A percentile compares a stretch with the other conserved stretches of the same genome.
Evolutionary conservation across 164 flowering plant species (phyloP).

Genomic region (Piper longum): DNA sequence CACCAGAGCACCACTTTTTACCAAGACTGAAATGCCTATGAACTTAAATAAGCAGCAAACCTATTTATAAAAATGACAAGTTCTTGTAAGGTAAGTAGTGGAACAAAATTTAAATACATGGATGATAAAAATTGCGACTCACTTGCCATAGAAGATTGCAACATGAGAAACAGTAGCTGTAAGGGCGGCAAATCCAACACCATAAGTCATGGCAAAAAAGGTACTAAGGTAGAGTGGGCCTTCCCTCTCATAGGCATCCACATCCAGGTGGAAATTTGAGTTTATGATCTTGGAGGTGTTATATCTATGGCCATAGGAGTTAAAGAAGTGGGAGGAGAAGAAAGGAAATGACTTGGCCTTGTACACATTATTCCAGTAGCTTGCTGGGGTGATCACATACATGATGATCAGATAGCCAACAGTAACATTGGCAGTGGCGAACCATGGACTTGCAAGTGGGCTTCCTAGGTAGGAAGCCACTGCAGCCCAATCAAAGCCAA

Average conservation of each 20-base stretch:
- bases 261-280: slow-evolving; percentile 46
- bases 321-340: slow-evolving; percentile 44
- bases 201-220: slow-evolving; percentile 66
- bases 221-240: slow-evolving; percentile 63
- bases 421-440: slow-evolving; percentile 76
- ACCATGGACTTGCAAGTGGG: slow-evolving; percentile 89
- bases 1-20: too few relatives aligned
- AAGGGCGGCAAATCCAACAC: slow-evolving; percentile 70
- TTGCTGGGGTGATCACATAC: slow-evolving; percentile 50
- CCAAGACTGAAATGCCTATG: too few relatives aligned
- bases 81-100: neutral
- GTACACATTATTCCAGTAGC: slow-evolving; percentile 57
- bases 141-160: slow-evolving; percentile 69
- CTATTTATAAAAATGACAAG: too few relatives aligned
- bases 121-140: neutral
- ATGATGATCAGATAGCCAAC: slow-evolving; percentile 46
- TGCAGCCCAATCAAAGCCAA: slow-evolving; percentile 80
- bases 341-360: slow-evolving; percentile 67
- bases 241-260: slow-evolving; percentile 33
- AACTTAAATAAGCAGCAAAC: too few relatives aligned
- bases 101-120: neutral
- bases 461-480: slow-evolving; percentile 64
- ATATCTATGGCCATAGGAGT: slow-evolving; percentile 32
- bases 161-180: slow-evolving; percentile 62
- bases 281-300: slow-evolving; percentile 43